Conservation (phyloP, 176 grass and related monocot species). For the Cymbopogon citratus region DNA sequence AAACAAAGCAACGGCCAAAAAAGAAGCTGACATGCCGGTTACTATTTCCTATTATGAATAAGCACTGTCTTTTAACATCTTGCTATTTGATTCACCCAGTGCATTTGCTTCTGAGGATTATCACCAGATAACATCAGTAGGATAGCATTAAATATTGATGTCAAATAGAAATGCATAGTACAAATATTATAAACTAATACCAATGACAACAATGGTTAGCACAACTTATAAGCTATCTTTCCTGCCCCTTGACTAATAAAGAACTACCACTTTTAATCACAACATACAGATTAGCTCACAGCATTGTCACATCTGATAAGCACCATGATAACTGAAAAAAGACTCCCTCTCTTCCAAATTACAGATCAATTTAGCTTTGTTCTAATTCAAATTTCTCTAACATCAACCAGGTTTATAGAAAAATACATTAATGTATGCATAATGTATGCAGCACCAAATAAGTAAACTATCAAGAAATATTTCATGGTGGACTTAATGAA, state of each 20-base stretch:
- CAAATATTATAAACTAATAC: not conserved
- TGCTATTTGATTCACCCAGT: not conserved
- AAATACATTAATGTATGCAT: not conserved
- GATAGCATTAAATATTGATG: not conserved
- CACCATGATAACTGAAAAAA: not conserved
- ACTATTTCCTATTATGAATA: not conserved
- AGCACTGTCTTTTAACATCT: not conserved
- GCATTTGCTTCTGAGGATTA: not conserved
- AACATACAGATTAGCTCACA: not conserved
- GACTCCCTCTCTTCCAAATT: not conserved
- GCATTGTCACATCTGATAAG: not conserved
- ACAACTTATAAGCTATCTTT: slow-evolving; percentile 10
- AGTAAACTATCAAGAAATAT: not conserved
- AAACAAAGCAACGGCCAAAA: not conserved
- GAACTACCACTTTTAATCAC: not conserved
- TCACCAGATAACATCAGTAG: too few relatives aligned
- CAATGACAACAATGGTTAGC: not conserved
- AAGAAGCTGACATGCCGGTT: not conserved
- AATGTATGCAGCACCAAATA: not conserved
- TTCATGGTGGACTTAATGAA: not conserved
- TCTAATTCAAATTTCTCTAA: not conserved
- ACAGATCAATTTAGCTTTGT: not conserved
- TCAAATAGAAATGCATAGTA: not conserved
- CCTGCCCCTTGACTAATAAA: not conserved
- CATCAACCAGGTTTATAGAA: not conserved